Evolutionary conservation across 2,329 filamentous ascomycete genomes (phyloP), one percentile per base, ranked within the genome.

Genomic region (Pseudogymnoascus sp.): DNA sequence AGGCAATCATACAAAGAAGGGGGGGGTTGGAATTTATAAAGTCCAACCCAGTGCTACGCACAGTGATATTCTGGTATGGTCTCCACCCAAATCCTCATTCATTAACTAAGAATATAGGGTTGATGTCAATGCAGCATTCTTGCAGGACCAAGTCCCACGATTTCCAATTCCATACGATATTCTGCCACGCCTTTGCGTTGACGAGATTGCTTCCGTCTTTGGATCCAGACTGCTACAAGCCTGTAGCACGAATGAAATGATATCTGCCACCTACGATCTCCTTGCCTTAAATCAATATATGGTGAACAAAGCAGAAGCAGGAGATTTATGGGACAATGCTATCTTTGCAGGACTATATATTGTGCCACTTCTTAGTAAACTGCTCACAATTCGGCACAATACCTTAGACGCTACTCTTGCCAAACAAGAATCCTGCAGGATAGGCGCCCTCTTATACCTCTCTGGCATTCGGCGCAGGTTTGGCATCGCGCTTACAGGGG

Each of bases 61-160:
- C 59, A 29, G 33, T 65, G 8, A 14, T 65, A 59, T 65, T 65
- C 23, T 65, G 64, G 64, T 65, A 58, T n/a, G 49, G 3, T 12
- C 33, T 19, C 14, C 8, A 12, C 23, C 16, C 4, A 31, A 29
- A 26, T 45, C 2, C 21, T 21, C 5, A 16, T 31, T 31, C 21
- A 29, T 61, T 12, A 19, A 26, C 31, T 49, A 33, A 29, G 6
- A 33, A 21, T 19, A 21, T 37, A 65, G 64, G 64, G 41, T 61
- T n/a, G 64, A 65, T 55, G 52, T 58, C 6, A 65, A 64, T 58
- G 45, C 49, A 4, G 59, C 62, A n/a, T 64, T 65, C 29, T n/a
- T 62, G 19, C n/a, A 38, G 7, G 35, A 59, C 26, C 35, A 35
- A n/a, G 16, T 43, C n/a, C 64, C 64, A 37, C 62, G 60, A 58